Evolutionary conservation across 23 red algal genomes (phyloP).

Genomic region (Gracilaria domingensis): DNA sequence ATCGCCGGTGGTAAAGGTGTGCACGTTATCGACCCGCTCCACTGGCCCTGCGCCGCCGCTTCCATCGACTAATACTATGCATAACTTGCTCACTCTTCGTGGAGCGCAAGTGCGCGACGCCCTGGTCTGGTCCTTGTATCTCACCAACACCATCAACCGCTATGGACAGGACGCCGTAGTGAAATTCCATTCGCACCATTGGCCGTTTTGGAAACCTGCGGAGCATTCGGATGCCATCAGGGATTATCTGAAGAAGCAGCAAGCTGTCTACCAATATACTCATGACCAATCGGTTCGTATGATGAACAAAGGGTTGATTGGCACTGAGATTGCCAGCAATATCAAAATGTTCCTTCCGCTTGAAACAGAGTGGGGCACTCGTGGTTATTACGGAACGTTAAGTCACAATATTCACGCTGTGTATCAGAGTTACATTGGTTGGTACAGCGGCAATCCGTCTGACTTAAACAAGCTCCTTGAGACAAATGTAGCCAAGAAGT

Average conservation of each 20-base stretch:
- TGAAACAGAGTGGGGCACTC: slow-evolving; percentile 15
- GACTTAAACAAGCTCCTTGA: no score
- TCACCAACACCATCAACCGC: slow-evolving; percentile 2
- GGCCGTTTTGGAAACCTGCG: not conserved
- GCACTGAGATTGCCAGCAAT: not conserved
- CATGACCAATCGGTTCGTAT: slow-evolving; percentile 11
- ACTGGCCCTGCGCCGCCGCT: no score
- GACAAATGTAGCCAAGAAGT: no score
- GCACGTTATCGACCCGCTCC: no score
- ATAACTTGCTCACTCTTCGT: slow-evolving; percentile 40
- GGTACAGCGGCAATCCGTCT: no score
- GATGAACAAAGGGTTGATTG: slow-evolving; percentile 20
- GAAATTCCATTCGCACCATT: slow-evolving; percentile 25
- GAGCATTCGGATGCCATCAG: not conserved
- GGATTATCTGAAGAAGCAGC: slow-evolving; percentile 29
- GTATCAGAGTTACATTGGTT: no score
- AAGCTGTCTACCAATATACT: not conserved
- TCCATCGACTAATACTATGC: slow-evolving; percentile 26
- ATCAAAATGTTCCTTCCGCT: not conserved
- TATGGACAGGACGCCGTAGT: not conserved
- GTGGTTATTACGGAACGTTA: slow-evolving; percentile 35
- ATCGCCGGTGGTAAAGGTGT: no score
- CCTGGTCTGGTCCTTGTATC: not conserved
- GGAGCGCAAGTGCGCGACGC: slow-evolving; percentile 27
- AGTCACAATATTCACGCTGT: no score